A percentile compares a stretch with the other conserved stretches of the same genome.
These are phyloP conservation scores for Saccharomycopsis sp. DNA, from an alignment of 805 yeast genomes.

Conservation along the genomic window DNA sequence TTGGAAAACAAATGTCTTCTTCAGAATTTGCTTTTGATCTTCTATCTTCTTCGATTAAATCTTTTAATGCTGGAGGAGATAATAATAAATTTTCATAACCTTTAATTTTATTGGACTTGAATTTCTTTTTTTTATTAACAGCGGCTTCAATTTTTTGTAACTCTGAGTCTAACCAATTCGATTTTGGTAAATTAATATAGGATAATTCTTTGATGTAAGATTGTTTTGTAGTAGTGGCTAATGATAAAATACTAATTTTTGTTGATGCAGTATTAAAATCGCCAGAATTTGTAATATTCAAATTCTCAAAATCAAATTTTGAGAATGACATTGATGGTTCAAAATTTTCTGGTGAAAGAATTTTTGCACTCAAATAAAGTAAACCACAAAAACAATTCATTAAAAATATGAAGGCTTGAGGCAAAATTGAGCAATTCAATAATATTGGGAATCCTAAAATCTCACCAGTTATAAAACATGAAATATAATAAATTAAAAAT, in stretches of 20 bases:
- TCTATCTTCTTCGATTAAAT: slow-evolving; percentile 13
- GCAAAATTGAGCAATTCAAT: slow-evolving; percentile 49
- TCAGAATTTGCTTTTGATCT: no score
- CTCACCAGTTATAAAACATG: slow-evolving; percentile 31
- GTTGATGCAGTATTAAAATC: slow-evolving; percentile 57
- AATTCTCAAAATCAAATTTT: slow-evolving; percentile 26
- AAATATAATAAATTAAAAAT: slow-evolving; percentile 38
- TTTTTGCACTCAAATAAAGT: slow-evolving; percentile 47
- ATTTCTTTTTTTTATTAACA: no score
- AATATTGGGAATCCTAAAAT: slow-evolving; percentile 42
- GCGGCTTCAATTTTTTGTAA: no score
- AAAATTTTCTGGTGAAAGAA: slow-evolving; percentile 37
- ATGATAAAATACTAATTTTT: slow-evolving; percentile 50
- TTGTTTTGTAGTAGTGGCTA: slow-evolving; percentile 57
- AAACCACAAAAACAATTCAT: slow-evolving; percentile 41
- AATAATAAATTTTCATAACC: slow-evolving; percentile 21
- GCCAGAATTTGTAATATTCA: slow-evolving; percentile 34
- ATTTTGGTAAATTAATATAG: slow-evolving; percentile 34
- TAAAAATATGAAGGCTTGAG: slow-evolving; percentile 47
- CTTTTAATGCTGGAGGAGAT: slow-evolving; percentile 23
- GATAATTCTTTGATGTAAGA: slow-evolving; percentile 54
- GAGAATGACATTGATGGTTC: slow-evolving; percentile 21
- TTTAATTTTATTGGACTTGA: no score
- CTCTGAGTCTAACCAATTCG: slow-evolving; percentile 28
- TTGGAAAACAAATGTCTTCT: no score